Evolutionary conservation across 83 land plant genomes (phyloP), one percentile per base, ranked within the genome.

Genomic region (Picea engelmannii): DNA sequence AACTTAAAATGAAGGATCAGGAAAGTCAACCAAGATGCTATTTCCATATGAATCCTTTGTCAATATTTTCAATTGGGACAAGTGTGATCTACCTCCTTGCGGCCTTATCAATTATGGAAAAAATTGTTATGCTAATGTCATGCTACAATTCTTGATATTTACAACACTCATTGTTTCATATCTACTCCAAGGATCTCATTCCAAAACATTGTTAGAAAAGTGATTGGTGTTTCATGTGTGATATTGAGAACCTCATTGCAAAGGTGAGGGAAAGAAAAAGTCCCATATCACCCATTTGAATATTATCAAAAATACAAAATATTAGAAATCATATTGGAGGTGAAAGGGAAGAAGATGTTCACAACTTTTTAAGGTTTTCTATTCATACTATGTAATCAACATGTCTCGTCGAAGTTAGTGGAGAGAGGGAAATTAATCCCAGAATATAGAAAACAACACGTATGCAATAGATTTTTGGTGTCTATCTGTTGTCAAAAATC

Each of bases 281-380:
- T 75, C 89, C 91, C 16, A n/a, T 94, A 1, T 92, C 96, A 44
- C 96, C 95, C 3, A 76, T 82, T 47, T 82, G 83, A 21, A 90
- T 94, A 80, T 64, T 94, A 11, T 90, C 95, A 21, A 89, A 87
- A 25, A 35, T 92, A 16, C 66, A 75, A 35, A 81, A 77, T 66
- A 88, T 91, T 83, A 90, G 92, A 13, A 86, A 89, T 60, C 86
- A 85, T 77, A 90, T 94, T 85, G 88, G 87, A 11, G 89, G 81
- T 84, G 96, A 95, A 49, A 88, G 59, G 79, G 92, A 94, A 81
- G 95, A 94, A 82, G 95, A 94, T 86, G 95, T 95, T 17, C 93
- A 91, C 80, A 92, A 91, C 73, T 91, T 91, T 82, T 76, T 91
- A 68, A 89, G 93, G 88, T 87, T 68, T 83, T 92, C 87, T 31